Base-by-base conservation (phyloP, 1,284 basidiomycete species). In the Cutaneotrichosporon sp. region DNA sequence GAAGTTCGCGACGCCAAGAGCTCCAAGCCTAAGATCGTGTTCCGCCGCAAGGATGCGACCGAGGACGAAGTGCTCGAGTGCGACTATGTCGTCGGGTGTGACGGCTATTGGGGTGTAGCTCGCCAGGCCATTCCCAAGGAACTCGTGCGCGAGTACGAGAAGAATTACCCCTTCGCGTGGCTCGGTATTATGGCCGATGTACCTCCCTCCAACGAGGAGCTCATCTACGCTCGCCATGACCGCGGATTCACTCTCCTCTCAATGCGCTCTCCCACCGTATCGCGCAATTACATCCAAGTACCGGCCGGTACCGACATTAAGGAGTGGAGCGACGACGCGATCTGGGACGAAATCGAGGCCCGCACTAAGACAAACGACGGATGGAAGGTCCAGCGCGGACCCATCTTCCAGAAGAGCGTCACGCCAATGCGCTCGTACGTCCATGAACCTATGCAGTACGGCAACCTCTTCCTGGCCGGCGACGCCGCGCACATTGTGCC, bases 381-480 rank as follows among this genome's bases (percentile, higher is more conserved):
- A 5, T 68, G 58, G 59, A 68, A 68, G 64, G 64, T 65, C 40
- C 21, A 58, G 59, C 66, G 62, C 30, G 66, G 66, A 1, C 64
- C 64, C 9, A 60, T 68, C 50, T 50, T 46, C 36, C 66, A 68
- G 62, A 68, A 68, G 64, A 65, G 64, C 53, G 64, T 68, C 40
- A 58, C 58, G n/a, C 66, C 66, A 8, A 68, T 68, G 66, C 66
- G 66, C 53, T 62, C 60, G 38, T 68, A 57, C 46, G 66, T 68
- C 47, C 66, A 68, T 62, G 66, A 68, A 62, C 66, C 66, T n/a
- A 68, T 68, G 66, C 49, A 56, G 60, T 65, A 68, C 62, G 66
- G 66, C 59, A 60, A 62, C 56, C 57, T 68, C 10, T 68, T 50
- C 64, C 64, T 68, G 13, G 66, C 66, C 10, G 66, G 66, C 53